A percentile compares a stretch with the other conserved stretches of the same genome.
Evolutionary conservation across 305 asterid genomes (phyloP).

Genomic region (Andrographis paniculata): DNA sequence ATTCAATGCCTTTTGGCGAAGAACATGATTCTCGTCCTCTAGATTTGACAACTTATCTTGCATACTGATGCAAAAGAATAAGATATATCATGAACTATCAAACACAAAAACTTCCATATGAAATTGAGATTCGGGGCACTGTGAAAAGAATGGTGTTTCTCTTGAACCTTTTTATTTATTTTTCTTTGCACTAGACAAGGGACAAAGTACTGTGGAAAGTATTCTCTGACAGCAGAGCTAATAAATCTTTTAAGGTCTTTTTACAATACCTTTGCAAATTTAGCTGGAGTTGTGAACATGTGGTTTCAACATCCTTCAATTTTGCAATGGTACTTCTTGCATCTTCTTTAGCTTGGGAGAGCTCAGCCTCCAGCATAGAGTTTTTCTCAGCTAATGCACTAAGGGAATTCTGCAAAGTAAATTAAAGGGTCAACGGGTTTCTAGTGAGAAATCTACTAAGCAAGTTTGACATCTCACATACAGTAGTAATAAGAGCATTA

Average conservation of each 20-base stretch:
- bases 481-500: too few species aligned
- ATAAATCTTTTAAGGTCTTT: slow-evolving; percentile 8
- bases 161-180: slow-evolving; percentile 4
- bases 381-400: slow-evolving; percentile 56
- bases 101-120: slow-evolving; percentile 18
- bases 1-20: slow-evolving; percentile 69
- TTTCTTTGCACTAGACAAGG: too few species aligned
- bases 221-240: not conserved
- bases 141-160: slow-evolving; percentile 15
- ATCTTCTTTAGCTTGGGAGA: slow-evolving; percentile 61
- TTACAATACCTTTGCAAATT: slow-evolving; percentile 57
- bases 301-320: slow-evolving; percentile 67
- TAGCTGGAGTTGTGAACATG: slow-evolving; percentile 56
- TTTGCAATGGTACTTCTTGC: slow-evolving; percentile 45
- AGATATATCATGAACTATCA: slow-evolving; percentile 13
- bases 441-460: slow-evolving; percentile 11
- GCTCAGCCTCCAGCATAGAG: slow-evolving; percentile 56
- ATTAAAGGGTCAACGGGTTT: slow-evolving; percentile 17
- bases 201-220: not conserved
- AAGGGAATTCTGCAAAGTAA: slow-evolving; percentile 52
- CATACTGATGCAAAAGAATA: slow-evolving; percentile 46
- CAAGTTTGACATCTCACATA: not conserved
- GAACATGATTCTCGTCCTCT: slow-evolving; percentile 68
- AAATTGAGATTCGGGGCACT: slow-evolving; percentile 2
- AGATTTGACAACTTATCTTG: slow-evolving; percentile 66